Base-by-base conservation (phyloP, 2,329 filamentous ascomycete species). In the Exophiala xenobiotica region DNA sequence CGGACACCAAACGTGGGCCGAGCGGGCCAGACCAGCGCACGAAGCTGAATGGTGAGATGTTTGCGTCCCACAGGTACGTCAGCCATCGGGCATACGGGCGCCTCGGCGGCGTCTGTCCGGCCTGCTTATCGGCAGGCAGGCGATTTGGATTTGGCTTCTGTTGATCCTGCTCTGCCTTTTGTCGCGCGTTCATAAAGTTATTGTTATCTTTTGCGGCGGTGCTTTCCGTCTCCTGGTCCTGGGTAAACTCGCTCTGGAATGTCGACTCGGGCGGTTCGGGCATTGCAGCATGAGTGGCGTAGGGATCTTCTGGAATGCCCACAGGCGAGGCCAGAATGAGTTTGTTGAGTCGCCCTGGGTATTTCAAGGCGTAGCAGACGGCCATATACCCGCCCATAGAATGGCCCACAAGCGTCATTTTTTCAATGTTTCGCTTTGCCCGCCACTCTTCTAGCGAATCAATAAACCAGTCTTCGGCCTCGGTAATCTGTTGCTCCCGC, bases 371-470 rank as follows among this genome's bases (percentile, higher is more conserved):
- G 67, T 99, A 99, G 16, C 90, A 91, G 0, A 95, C 87, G 3
- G 92, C 90, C 67, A 99, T 86, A 67, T 99, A 99, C 4, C 93
- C 93, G 49, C 93, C 93, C 40, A 99, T 77, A 39, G 88, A 95
- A 73, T 99, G 93, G 1, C 92, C 93, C 6, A 97, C 78, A 3
- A 99, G 78, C 0, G 93, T 99, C 66, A 99, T 96, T 58, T 87
- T 86, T 43, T 99, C 90, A 43, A 99, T 88, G 33, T 92, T 91
- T 58, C 86, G 85, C 66, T 89, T 82, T 61, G 89, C 80, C 51
- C 93, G 85, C 93, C 93, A 99, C 69, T 99, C 93, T 67, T 99
- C 93, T 5, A 99, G 77, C 2, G 92, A 88, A 69, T 99, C 93
- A 49, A 99, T 82, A 64, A 99, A 99, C 89, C 90, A 99, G 63